phyloP scores from a whole-genome alignment of 306 rosid genomes.

The Echinosophora koreensis region DNA sequence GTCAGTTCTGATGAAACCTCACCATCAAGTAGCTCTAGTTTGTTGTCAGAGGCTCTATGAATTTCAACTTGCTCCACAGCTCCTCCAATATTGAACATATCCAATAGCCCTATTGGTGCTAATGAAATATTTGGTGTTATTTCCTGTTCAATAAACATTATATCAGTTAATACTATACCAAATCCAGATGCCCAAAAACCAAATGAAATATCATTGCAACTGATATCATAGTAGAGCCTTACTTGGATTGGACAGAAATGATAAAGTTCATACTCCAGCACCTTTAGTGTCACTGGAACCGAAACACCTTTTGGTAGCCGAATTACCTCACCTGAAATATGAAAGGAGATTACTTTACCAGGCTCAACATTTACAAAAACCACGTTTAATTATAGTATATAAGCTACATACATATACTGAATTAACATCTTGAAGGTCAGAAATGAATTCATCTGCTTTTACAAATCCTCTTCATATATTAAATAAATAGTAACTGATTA shows the following conservation, averaged over 20 bases:
- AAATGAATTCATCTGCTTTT: not conserved
- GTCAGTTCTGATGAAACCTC: conserved; percentile 55
- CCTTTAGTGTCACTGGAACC: conserved; percentile 78
- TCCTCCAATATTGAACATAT: conserved; percentile 85
- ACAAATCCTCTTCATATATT: not conserved
- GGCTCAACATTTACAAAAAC: not conserved
- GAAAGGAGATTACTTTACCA: not conserved
- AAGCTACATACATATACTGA: not conserved
- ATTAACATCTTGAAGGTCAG: conserved; percentile 2
- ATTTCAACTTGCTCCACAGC: conserved; percentile 73
- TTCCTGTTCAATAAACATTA: conserved; percentile 55
- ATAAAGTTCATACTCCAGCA: conserved; percentile 86
- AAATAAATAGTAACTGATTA: conserved; percentile 52
- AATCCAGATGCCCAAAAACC: not conserved
- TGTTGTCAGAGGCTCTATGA: conserved; percentile 48
- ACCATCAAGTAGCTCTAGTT: conserved; percentile 58
- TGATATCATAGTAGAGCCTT: not conserved
- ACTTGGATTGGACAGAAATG: conserved; percentile 88
- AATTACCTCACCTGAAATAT: conserved; percentile 72
- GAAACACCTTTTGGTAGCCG: conserved; percentile 84
- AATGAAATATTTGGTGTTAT: conserved; percentile 64
- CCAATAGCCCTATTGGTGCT: conserved; percentile 86
- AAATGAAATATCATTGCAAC: not conserved
- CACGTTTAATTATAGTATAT: not conserved
- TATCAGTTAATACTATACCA: conserved; percentile 11